Evolutionary conservation across 768 basidiomycete genomes (phyloP).

Genomic region (Rhizopogon rudus): DNA sequence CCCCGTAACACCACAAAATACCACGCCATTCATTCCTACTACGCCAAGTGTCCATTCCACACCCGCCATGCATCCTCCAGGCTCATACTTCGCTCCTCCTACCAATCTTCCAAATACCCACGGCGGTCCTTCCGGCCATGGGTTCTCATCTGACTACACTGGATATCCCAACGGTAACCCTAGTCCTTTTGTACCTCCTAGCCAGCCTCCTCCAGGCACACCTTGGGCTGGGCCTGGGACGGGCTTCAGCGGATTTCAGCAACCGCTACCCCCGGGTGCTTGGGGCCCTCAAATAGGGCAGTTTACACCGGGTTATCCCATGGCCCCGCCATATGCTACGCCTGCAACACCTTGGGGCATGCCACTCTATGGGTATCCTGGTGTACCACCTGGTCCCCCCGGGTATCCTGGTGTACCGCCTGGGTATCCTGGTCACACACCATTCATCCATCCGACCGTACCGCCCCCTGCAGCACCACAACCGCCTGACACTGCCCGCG

Average conservation of each 20-base stretch:
- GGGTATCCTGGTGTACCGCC: constrained; percentile 11
- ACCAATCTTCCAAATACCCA: constrained; percentile 22
- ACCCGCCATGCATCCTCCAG: constrained; percentile 23
- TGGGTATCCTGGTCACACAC: constrained; percentile 18
- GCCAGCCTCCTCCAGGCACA: constrained; percentile 14
- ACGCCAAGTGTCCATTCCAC: constrained; percentile 23
- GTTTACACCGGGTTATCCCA: background rate
- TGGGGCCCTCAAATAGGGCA: constrained; percentile 14
- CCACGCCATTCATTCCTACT: constrained; percentile 34
- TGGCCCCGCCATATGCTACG: constrained; percentile 8
- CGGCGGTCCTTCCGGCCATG: constrained; percentile 6
- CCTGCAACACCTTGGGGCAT: constrained; percentile 23
- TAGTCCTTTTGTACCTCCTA: constrained; percentile 22
- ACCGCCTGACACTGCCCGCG: constrained; percentile 19
- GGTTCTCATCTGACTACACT: constrained; percentile 26
- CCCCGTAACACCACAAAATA: constrained; percentile 32
- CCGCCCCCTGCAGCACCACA: constrained; percentile 17
- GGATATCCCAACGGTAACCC: constrained; percentile 23
- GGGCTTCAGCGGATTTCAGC: constrained; percentile 24
- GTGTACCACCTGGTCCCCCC: constrained; percentile 11
- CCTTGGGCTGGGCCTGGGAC: constrained; percentile 15
- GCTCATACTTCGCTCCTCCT: constrained; percentile 27
- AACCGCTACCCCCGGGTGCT: constrained; percentile 24
- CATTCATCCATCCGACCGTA: constrained; percentile 20
- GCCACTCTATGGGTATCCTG: constrained; percentile 4